Percentiles rank a stretch among this genome's conserved stretches.
These are phyloP conservation scores for Arthrobotrys iridis DNA, from an alignment of 2,329 filamentous ascomycete genomes.

Conservation along the genomic window DNA sequence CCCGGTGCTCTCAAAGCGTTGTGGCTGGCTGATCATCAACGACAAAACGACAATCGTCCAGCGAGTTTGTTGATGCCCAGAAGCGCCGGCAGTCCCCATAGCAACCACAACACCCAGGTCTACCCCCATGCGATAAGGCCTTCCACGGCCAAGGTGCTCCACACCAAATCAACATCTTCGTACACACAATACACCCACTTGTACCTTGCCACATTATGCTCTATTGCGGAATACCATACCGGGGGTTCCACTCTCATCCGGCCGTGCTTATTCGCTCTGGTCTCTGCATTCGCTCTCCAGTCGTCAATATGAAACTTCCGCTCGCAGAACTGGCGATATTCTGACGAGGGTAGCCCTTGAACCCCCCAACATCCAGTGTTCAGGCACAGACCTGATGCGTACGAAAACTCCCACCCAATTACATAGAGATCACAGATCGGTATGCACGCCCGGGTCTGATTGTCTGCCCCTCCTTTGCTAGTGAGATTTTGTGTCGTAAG, in stretches of 20 bases:
- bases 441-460: background rate
- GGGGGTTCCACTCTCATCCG: background rate
- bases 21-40: background rate
- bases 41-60: background rate
- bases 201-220: constrained; percentile 2
- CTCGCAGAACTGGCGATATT: constrained; percentile 31
- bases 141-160: too few species aligned
- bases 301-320: constrained; percentile 49
- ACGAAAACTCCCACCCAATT: background rate
- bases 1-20: constrained; percentile 1
- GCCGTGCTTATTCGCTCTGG: constrained; percentile 9
- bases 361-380: background rate
- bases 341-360: constrained; percentile 1
- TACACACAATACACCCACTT: too few species aligned
- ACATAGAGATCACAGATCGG: too few species aligned
- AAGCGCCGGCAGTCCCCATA: constrained; percentile 54
- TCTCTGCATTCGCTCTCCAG: background rate
- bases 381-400: constrained; percentile 2
- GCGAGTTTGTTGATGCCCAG: constrained; percentile 39
- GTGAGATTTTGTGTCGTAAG: too few species aligned
- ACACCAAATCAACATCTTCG: too few species aligned
- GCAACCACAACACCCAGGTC: constrained; percentile 17
- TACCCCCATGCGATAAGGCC: constrained; percentile 11
- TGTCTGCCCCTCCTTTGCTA: background rate
- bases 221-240: background rate